Evolutionary conservation across 2,329 filamentous ascomycete species (phyloP).

Genomic region (Fusarium sororula): DNA sequence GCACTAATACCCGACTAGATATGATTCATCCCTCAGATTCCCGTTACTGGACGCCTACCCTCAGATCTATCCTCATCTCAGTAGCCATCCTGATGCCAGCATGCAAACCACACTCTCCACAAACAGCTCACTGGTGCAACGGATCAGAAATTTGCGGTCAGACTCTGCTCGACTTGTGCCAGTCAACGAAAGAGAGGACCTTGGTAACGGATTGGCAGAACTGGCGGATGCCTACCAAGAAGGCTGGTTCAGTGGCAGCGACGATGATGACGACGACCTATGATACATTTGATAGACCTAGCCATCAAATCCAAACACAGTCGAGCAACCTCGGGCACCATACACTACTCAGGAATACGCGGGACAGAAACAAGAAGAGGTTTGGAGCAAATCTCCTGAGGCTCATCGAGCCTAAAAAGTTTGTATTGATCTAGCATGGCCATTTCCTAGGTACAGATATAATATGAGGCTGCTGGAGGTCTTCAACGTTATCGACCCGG

Average conservation of each 20-base stretch:
- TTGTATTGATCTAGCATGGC: constrained; percentile 46
- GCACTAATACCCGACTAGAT: constrained; percentile 43
- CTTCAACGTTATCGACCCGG: neutral
- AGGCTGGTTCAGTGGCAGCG: constrained; percentile 83
- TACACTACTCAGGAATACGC: neutral
- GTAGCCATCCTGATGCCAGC: constrained; percentile 47
- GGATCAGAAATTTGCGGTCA: constrained; percentile 72
- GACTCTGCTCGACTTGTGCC: constrained; percentile 70
- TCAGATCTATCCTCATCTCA: constrained; percentile 67
- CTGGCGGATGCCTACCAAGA: constrained; percentile 90
- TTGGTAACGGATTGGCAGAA: constrained; percentile 83
- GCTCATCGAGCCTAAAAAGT: constrained; percentile 25
- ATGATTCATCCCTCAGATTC: constrained; percentile 68
- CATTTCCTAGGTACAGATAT: constrained; percentile 44
- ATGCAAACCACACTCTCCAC: constrained; percentile 73
- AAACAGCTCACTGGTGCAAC: constrained; percentile 75
- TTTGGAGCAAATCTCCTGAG: neutral
- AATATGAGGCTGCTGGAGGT: constrained; percentile 20
- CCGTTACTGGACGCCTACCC: constrained; percentile 88
- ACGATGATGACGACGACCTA: constrained; percentile 67
- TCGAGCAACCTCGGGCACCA: neutral
- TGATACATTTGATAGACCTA: constrained; percentile 12
- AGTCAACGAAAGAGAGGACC: constrained; percentile 81
- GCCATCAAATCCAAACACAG: neutral
- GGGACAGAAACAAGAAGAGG: neutral